Evolutionary conservation across 2,329 filamentous ascomycete species (phyloP).

Genomic region (Corinectria fuckeliana): DNA sequence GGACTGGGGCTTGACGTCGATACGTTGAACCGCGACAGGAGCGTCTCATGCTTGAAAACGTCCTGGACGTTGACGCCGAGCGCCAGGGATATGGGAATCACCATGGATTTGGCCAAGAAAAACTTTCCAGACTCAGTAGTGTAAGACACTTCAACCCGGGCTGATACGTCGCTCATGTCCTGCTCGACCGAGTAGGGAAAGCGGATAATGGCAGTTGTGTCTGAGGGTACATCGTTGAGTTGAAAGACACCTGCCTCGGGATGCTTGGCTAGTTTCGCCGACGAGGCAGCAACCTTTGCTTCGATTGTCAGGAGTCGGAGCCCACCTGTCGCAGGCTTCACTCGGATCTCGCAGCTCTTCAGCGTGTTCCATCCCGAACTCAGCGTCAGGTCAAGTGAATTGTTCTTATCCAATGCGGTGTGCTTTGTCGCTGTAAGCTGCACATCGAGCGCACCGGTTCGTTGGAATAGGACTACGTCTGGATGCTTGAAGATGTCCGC

Average conservation of each 20-base stretch:
- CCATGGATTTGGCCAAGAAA: constrained; percentile 56
- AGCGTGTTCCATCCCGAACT: constrained; percentile 77
- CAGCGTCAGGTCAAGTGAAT: constrained; percentile 77
- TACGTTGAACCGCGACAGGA: constrained; percentile 92
- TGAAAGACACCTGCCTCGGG: constrained; percentile 61
- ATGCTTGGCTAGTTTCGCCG: constrained; percentile 53
- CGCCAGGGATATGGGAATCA: constrained; percentile 76
- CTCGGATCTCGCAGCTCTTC: constrained; percentile 62
- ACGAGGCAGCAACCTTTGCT: constrained; percentile 55
- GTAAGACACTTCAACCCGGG: constrained; percentile 80
- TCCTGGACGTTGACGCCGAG: constrained; percentile 97
- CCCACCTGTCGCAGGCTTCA: constrained; percentile 70
- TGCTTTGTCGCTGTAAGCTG: constrained; percentile 70
- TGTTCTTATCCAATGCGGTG: constrained; percentile 81
- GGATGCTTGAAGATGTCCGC: constrained; percentile 63
- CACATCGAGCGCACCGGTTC: constrained; percentile 71
- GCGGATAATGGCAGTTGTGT: constrained; percentile 62
- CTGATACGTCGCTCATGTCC: constrained; percentile 71
- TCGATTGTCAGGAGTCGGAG: constrained; percentile 68
- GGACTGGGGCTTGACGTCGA: constrained; percentile 80
- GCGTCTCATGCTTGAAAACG: constrained; percentile 80
- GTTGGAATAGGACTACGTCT: constrained; percentile 76
- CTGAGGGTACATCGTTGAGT: constrained; percentile 54
- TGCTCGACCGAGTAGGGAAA: constrained; percentile 87
- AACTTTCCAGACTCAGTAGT: constrained; percentile 65